Evolutionary conservation across 2,329 filamentous ascomycete species (phyloP), one percentile per base, ranked within the genome.

Genomic region (Clonostachys rosea): DNA sequence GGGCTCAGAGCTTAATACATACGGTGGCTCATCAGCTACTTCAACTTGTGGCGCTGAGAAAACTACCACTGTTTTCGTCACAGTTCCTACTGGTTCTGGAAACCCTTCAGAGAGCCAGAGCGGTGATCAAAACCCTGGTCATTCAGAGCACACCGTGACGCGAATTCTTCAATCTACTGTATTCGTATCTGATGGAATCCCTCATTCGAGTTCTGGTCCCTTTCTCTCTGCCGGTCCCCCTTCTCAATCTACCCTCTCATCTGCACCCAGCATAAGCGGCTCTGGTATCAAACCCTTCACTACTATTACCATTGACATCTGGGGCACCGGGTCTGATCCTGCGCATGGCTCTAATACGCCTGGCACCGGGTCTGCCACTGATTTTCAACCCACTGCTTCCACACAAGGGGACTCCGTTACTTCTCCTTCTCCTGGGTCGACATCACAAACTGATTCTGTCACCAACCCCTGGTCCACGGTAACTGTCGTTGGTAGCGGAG

Each of bases 61-160:
- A 8, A 69, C 68, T 35, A 67, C 64, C 35, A 78, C 75, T 37
- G 65, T 78, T 50, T 73, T 76, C 53, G 59, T 79, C 52, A 77
- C 75, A 34, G 61, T 63, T 45, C 65, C 68, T 13, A 58, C 61
- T 48, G 58, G 54, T 41, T 51, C 63, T 53, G 52, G 57, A 42
- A 34, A 59, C 13, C 17, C 42, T 16, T 47, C 48, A 11, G 45
- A 34, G 17, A 39, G 33, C 36, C 14, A 30, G 8, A 30, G 8
- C 24, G 24, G 24, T 10, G 24, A 30, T 30, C 24, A 30, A 10
- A 30, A 30, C 24, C 24, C 24, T 10, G 24, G 8, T 30, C 24
- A 30, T 30, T 30, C 24, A 3, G 24, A 30, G 24, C 24, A 30
- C 9, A 30, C 24, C 4, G 24, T 43, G 8, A 33, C 43, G 16